These are phyloP conservation scores for Diphasiastrum complanatum DNA, from an alignment of 83 land plant genomes.

Conservation along the genomic window DNA sequence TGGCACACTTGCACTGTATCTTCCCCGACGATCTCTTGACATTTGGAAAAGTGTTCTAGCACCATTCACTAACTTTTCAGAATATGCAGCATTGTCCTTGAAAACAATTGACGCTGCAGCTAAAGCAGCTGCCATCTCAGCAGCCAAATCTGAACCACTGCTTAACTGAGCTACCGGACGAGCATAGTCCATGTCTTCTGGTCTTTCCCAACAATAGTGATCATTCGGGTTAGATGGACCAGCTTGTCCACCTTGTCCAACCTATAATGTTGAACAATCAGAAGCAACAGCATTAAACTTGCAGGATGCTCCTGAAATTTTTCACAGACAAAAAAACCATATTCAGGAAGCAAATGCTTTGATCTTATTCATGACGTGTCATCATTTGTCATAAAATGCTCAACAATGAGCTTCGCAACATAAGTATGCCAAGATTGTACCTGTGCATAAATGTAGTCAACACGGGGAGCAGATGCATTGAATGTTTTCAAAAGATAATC, in stretches of 20 bases:
- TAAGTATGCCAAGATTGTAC: not conserved
- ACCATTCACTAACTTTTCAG: conserved; percentile 18
- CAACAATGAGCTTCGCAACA: not conserved
- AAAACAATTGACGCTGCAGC: conserved; percentile 53
- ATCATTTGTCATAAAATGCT: not conserved
- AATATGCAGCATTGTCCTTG: conserved; percentile 19
- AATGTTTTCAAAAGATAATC: conserved; percentile 25
- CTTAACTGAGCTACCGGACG: conserved; percentile 48
- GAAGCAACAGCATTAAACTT: too few relatives aligned
- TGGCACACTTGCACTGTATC: conserved; percentile 17
- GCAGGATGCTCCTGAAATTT: not conserved
- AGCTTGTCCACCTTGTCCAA: conserved; percentile 52
- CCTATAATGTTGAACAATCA: conserved; percentile 43
- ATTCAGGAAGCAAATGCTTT: not conserved
- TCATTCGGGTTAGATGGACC: conserved; percentile 41
- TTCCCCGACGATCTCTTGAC: conserved; percentile 12
- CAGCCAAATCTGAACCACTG: conserved; percentile 72
- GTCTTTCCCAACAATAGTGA: conserved; percentile 81
- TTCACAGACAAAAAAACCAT: not conserved
- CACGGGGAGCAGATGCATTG: conserved; percentile 19
- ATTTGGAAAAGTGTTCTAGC: conserved; percentile 28
- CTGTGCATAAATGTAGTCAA: conserved; percentile 24
- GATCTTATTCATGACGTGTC: not conserved
- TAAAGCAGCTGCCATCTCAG: conserved; percentile 84
- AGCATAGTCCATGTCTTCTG: conserved; percentile 74